A percentile compares a stretch with the other conserved stretches of the same genome.
phyloP scores from a whole-genome alignment of 441 rosid species.

The Gossypium lobatum region DNA sequence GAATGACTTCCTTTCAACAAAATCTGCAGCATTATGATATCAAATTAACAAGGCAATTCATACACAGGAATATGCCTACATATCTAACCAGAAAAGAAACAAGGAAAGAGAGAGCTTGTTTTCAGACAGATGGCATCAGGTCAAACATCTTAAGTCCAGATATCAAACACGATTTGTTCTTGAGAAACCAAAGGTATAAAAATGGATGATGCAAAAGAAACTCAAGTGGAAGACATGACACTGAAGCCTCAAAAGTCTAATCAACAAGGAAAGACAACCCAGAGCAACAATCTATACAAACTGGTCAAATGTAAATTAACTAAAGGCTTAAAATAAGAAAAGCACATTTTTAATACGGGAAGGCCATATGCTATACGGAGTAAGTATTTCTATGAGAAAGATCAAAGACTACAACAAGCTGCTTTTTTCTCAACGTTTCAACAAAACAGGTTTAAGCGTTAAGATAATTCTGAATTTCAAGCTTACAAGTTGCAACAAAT shows the following conservation, averaged over 20 bases:
- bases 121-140: not conserved
- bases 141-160: not conserved
- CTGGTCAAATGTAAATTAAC: not conserved
- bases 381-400: not conserved
- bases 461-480: not conserved
- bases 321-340: not conserved
- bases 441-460: not conserved
- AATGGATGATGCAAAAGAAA: not conserved
- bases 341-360: not conserved
- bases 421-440: not conserved
- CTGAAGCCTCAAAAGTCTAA: not conserved
- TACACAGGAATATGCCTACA: not conserved
- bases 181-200: slow-evolving; percentile 5
- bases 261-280: slow-evolving; percentile 1
- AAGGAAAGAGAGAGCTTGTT: not conserved
- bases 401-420: slow-evolving; percentile 2
- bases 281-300: not conserved
- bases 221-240: slow-evolving; percentile 7
- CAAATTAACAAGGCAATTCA: slow-evolving; percentile 4
- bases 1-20: slow-evolving; percentile 85
- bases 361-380: not conserved
- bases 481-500: not conserved
- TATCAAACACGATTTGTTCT: not conserved
- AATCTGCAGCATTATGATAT: slow-evolving; percentile 43
- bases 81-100: not conserved